Evolutionary conservation across 768 basidiomycete species (phyloP).

Genomic region (Boletus vermiculosoides): DNA sequence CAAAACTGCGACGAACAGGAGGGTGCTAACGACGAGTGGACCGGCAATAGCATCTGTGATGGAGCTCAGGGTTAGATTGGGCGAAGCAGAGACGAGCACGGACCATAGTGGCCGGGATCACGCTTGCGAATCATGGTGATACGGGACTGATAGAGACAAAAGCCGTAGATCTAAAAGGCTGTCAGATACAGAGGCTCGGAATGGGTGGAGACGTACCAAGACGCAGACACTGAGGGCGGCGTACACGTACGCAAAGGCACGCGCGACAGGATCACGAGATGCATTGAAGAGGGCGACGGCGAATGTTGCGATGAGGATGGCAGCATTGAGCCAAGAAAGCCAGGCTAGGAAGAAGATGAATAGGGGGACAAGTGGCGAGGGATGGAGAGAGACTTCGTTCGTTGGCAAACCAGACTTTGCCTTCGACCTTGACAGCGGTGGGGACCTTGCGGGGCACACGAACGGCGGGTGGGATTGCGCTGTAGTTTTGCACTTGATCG

Average conservation of each 20-base stretch:
- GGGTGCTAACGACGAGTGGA: conserved; percentile 76
- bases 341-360: conserved; percentile 57
- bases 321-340: conserved; percentile 88
- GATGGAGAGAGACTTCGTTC: conserved; percentile 65
- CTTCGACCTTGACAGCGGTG: conserved; percentile 83
- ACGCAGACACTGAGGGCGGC: conserved; percentile 74
- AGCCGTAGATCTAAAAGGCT: conserved; percentile 71
- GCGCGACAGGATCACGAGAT: conserved; percentile 60
- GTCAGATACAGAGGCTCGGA: not conserved
- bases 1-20: conserved; percentile 85
- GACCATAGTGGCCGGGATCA: conserved; percentile 89
- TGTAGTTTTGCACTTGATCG: conserved; percentile 64
- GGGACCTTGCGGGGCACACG: conserved; percentile 81
- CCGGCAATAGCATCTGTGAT: conserved; percentile 73
- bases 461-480: no score
- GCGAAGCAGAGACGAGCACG: conserved; percentile 18
- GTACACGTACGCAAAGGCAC: conserved; percentile 80
- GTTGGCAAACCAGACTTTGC: conserved; percentile 97
- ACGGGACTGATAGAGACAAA: conserved; percentile 79
- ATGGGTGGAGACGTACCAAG: conserved; percentile 40
- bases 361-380: not conserved
- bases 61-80: not conserved
- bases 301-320: conserved; percentile 80
- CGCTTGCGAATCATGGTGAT: conserved; percentile 88
- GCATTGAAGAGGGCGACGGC: conserved; percentile 88